phyloP scores from a whole-genome alignment of 306 rosid genomes.

The Rosa lucieae region DNA sequence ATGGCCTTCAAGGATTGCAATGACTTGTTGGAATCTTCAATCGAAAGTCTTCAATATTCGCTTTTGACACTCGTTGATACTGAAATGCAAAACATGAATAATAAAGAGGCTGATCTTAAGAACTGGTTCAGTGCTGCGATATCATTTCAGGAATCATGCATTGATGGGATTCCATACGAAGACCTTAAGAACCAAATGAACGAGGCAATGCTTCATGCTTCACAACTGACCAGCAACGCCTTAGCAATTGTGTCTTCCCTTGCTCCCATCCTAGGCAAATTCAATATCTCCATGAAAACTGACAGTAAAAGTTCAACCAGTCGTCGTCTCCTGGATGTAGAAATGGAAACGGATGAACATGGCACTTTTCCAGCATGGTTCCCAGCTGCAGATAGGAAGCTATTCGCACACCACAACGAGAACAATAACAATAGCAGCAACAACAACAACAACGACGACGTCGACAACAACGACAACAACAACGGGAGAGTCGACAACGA shows the following conservation, averaged over 20 bases:
- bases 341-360: neutral
- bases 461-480: neutral
- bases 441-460: neutral
- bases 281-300: neutral
- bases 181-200: slow-evolving; percentile 7
- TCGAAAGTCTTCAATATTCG: slow-evolving; percentile 18
- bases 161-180: slow-evolving; percentile 22
- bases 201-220: slow-evolving; percentile 16
- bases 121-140: slow-evolving; percentile 33
- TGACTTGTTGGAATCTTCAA: slow-evolving; percentile 14
- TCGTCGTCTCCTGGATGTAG: neutral
- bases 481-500: too few relatives aligned
- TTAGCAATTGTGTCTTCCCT: slow-evolving; percentile 28
- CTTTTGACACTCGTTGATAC: neutral
- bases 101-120: slow-evolving; percentile 16
- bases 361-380: slow-evolving; percentile 23
- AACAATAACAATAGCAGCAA: neutral
- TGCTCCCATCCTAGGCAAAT: neutral
- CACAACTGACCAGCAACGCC: slow-evolving; percentile 26
- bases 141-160: slow-evolving; percentile 22
- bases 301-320: neutral
- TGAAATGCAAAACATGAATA: neutral
- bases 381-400: slow-evolving; percentile 8
- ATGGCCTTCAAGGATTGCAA: slow-evolving; percentile 30
- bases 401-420: neutral